phyloP scores from a whole-genome alignment of 2,329 filamentous ascomycete genomes.

The Aotearoamyces nothofagi region DNA sequence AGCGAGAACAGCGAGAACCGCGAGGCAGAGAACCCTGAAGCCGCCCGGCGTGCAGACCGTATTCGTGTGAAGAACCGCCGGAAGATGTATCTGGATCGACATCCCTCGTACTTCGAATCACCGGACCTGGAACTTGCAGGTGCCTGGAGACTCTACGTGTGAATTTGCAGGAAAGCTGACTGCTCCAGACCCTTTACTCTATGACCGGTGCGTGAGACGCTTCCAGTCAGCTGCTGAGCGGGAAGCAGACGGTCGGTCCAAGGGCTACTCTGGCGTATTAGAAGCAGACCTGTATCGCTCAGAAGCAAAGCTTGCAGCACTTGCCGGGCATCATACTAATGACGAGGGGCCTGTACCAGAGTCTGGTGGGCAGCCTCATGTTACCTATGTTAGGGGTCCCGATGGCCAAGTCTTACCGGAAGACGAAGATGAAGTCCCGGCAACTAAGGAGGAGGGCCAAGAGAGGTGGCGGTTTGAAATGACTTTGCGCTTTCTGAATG shows the following conservation, averaged over 20 bases:
- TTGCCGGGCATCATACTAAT: conserved; percentile 4
- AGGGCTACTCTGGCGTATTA: conserved; percentile 20
- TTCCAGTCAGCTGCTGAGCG: conserved; percentile 19
- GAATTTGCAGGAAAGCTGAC: conserved; percentile 1
- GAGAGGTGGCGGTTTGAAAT: conserved; percentile 20
- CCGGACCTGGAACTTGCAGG: conserved; percentile 20
- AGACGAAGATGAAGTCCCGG: conserved; percentile 17
- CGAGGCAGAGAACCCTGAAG: no score
- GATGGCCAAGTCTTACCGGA: conserved; percentile 16
- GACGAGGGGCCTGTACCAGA: conserved; percentile 3
- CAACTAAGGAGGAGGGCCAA: conserved; percentile 17
- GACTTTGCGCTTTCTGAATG: conserved; percentile 19
- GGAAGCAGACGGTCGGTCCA: conserved; percentile 19
- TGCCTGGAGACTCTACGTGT: conserved; percentile 7
- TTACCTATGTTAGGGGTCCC: conserved; percentile 12
- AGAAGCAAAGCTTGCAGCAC: conserved; percentile 19
- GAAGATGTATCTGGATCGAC: conserved; percentile 19
- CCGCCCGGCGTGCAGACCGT: no score
- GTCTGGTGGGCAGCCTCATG: conserved; percentile 4
- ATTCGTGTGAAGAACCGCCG: conserved; percentile 19
- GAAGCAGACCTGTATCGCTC: conserved; percentile 21
- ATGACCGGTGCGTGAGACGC: conserved; percentile 19
- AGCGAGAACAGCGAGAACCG: no score
- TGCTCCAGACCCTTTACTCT: conserved; percentile 19
- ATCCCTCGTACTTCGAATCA: conserved; percentile 19